Evolutionary conservation across 2,329 filamentous ascomycete genomes (phyloP), one percentile per base, ranked within the genome.

Genomic region (Pseudogymnoascus sp.): DNA sequence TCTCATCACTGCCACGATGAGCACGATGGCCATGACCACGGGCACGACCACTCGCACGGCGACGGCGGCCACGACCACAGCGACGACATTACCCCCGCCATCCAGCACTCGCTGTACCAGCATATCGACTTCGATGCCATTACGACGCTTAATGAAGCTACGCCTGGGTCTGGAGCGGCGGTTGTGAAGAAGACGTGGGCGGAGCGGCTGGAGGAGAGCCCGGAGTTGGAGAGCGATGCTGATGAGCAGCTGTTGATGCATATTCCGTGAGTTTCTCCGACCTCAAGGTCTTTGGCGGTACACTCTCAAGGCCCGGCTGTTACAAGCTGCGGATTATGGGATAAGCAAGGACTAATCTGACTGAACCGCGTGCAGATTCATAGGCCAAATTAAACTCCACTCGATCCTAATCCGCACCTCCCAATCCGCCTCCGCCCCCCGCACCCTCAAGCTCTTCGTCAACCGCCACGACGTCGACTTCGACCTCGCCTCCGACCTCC

Each of bases 201-300:
- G 5, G 88, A 97, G 76, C 82, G 95, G 63, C 76, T 97, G 65
- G 76, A 85, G 15, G 75, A 82, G 2, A 78, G 85, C 69, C 91
- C 92, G 0, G 89, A 96, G 77, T 82, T 99, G 31, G 84, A 83
- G 71, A 96, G 91, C 72, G 90, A 96, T 73, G 87, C 88, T 0
- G 95, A 97, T 74, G 92, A 96, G 79, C 92, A 99, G 78, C 77
- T 99, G n/a, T 79, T 99, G 63, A 91, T 99, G 82, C 87, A 88
- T 67, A 83, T 97, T 38, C 95, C 95, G 89, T 96, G 78, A 69
- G 89, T 81, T 2, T 11, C 40, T 10, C 1, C 2, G n/a, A n/a
- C n/a, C 40, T 5, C 40, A 4, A 47, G 33, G 17, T 19, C 15
- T 19, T 15, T 19, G 6, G 21, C 4, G 42, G 8, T 42, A 31